Evolutionary conservation across 345 rosid genomes (phyloP).

Genomic region (Aurinia saxatilis): DNA sequence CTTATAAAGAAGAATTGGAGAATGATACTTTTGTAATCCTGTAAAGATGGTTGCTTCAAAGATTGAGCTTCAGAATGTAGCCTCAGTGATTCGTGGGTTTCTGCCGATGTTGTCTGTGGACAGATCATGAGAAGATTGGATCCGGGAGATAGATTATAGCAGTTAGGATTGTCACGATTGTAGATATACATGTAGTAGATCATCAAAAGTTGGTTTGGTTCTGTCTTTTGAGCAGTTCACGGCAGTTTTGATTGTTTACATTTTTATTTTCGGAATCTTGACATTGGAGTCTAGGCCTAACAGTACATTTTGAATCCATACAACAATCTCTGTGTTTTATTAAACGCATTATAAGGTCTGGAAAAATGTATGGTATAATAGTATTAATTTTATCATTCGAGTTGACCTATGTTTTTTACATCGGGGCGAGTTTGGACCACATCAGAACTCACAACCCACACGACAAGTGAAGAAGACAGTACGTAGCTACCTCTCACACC

Average conservation of each 20-base stretch:
- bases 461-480: too few species aligned
- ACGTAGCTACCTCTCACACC: too few species aligned
- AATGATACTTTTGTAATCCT: not conserved
- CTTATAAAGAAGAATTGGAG: constrained; percentile 1
- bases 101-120: constrained; percentile 3
- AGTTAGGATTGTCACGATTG: not conserved
- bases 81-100: not conserved
- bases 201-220: constrained; percentile 6
- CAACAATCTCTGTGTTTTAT: too few species aligned
- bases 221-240: not conserved
- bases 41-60: constrained; percentile 11
- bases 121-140: constrained; percentile 1
- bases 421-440: too few species aligned
- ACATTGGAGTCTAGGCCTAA: too few species aligned
- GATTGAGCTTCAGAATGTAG: not conserved
- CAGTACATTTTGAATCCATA: too few species aligned
- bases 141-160: not conserved
- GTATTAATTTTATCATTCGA: too few species aligned
- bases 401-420: too few species aligned
- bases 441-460: too few species aligned
- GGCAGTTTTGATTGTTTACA: not conserved
- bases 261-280: too few species aligned
- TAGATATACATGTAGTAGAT: not conserved
- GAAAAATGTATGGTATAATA: too few species aligned
- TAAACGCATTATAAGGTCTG: too few species aligned